A percentile compares a stretch with the other conserved stretches of the same genome.
These are phyloP conservation scores for Clitoria ternatea DNA, from an alignment of 306 rosid species.

Conservation along the genomic window DNA sequence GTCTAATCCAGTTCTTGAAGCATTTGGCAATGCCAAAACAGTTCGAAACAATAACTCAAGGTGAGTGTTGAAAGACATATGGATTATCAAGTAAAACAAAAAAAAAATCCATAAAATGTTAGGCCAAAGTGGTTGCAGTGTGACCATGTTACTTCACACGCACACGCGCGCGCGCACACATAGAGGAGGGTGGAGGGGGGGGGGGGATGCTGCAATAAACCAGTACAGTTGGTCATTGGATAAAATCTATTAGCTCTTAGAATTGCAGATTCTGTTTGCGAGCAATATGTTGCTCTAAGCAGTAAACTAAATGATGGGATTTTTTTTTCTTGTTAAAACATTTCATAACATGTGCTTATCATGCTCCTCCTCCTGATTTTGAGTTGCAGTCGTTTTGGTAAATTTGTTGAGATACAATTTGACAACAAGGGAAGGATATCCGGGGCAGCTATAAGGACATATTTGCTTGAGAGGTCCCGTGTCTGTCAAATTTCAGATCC, in stretches of 20 bases:
- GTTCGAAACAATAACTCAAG: constrained; percentile 98
- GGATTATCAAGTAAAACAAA: constrained; percentile 18
- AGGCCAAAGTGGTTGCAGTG: constrained; percentile 10
- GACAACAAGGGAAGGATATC: constrained; percentile 99
- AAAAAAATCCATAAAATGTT: neutral
- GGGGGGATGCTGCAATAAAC: neutral
- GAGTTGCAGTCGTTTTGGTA: constrained; percentile 97
- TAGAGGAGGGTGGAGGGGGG: neutral
- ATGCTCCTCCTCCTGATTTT: constrained; percentile 28
- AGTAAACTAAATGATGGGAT: neutral
- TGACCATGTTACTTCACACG: neutral
- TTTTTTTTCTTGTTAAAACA: constrained; percentile 23
- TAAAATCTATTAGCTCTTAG: constrained; percentile 15
- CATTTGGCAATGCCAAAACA: constrained; percentile 99
- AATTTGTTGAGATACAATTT: constrained; percentile 98
- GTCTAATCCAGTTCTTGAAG: constrained; percentile 99
- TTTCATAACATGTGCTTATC: constrained; percentile 15
- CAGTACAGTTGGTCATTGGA: neutral
- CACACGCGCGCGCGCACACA: too few relatives aligned
- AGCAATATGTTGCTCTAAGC: constrained; percentile 8
- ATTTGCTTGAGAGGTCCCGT: constrained; percentile 97
- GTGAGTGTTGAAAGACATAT: constrained; percentile 42
- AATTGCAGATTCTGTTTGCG: constrained; percentile 14
- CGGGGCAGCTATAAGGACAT: constrained; percentile 94
- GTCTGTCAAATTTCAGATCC: constrained; percentile 98